Conservation (phyloP, 2,329 filamentous ascomycete species). For the Calcarisporium arbuscula region DNA sequence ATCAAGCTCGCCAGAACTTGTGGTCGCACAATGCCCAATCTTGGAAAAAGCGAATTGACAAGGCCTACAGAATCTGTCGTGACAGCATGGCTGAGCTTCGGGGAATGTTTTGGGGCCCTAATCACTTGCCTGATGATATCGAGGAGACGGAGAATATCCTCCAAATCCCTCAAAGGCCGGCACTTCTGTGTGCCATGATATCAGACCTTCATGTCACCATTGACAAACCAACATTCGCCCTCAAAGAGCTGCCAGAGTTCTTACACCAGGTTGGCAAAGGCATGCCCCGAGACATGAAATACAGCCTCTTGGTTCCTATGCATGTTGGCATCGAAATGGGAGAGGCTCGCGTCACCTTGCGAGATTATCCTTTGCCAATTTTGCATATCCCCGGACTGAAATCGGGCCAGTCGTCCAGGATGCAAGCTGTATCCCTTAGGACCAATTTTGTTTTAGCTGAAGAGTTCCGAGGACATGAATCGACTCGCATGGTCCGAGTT, state of each 20-base stretch:
- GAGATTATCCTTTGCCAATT: slow-evolving; percentile 90
- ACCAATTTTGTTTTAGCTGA: slow-evolving; percentile 95
- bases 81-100: slow-evolving; percentile 74
- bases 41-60: slow-evolving; percentile 88
- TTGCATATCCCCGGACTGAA: slow-evolving; percentile 84
- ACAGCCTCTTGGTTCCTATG: slow-evolving; percentile 84
- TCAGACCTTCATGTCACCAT: slow-evolving; percentile 79
- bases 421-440: slow-evolving; percentile 76
- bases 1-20: slow-evolving; percentile 70
- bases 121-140: slow-evolving; percentile 73
- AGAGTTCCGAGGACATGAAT: slow-evolving; percentile 77
- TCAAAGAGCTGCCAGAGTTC: slow-evolving; percentile 75
- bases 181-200: slow-evolving; percentile 72
- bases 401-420: slow-evolving; percentile 67
- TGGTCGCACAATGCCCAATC: slow-evolving; percentile 78
- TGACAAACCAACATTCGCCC: slow-evolving; percentile 88
- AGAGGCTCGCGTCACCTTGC: slow-evolving; percentile 76
- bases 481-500: slow-evolving; percentile 72
- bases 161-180: slow-evolving; percentile 76
- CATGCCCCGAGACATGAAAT: slow-evolving; percentile 87
- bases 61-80: slow-evolving; percentile 61
- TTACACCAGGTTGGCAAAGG: slow-evolving; percentile 90
- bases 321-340: slow-evolving; percentile 84
- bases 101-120: slow-evolving; percentile 72
- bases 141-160: slow-evolving; percentile 82